Base-by-base conservation (phyloP, 768 basidiomycete species). In the Podaxis rugospora region DNA sequence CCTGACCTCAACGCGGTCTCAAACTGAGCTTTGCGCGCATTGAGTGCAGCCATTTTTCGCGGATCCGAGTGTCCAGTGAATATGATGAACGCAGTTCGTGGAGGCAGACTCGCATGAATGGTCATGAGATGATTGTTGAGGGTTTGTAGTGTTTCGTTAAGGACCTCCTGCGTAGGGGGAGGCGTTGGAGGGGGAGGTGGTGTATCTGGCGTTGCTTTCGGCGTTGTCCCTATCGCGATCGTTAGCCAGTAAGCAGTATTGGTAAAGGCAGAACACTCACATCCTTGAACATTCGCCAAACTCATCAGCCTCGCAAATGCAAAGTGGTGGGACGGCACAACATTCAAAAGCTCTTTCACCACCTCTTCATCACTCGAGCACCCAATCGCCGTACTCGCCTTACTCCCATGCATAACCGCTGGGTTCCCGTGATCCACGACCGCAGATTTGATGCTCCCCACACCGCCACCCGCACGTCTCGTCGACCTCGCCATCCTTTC, bases 31-130 rank as follows among this genome's bases (percentile, higher is more conserved):
- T 93, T 90, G 53, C 87, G 80, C 4, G 82, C 83, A 65, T 87
- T 87, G 21, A 98, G 75, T 25, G 79, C 71, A 2, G 89, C 78
- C 92, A 96, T 94, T 5, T 72, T 76, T 0, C 92, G 84, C 0
- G 95, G 95, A 70, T 97, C 92, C 0, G 87, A 86, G 68, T 98
- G 93, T 1, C 95, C 95, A 0, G 90, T 92, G 68, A 97, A 87
- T 40, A 98, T 78, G 56, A 98, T 74, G 21, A 98, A 71, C 0
- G 93, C 94, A 0, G 95, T 93, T 21, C 87, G 84, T 2, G 87
- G 70, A 0, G 95, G 94, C 0, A 98, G 81, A 0, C 85, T 71
- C 0, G 80, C 75, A 67, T 95, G 86, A 0, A 98, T 74, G 1
- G 74, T 67, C 39, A 73, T 71, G 3, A 98, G 80, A 5, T 85